A percentile compares a stretch with the other conserved stretches of the same genome.
Evolutionary conservation across 2,329 filamentous ascomycete species (phyloP).

Genomic region (Talaromyces sp.): DNA sequence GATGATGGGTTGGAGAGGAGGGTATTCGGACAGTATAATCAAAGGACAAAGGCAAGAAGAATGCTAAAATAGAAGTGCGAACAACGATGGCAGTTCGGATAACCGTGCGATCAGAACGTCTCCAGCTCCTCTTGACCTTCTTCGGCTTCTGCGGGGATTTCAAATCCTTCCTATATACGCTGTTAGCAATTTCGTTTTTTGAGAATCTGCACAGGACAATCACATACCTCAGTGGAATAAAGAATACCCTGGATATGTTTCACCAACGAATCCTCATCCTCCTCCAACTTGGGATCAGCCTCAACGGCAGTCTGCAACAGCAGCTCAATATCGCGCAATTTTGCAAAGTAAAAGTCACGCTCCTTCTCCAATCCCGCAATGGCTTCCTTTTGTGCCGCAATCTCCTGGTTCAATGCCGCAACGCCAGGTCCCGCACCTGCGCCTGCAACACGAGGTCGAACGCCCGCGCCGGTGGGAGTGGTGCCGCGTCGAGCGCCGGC

Average conservation of each 20-base stretch:
- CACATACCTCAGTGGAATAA: constrained; percentile 81
- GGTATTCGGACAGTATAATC: constrained; percentile 1
- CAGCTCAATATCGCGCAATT: constrained; percentile 93
- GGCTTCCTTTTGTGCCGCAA: constrained; percentile 86
- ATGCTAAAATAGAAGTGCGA: constrained; percentile 3
- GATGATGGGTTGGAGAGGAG: constrained; percentile 17
- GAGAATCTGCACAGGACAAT: constrained; percentile 3
- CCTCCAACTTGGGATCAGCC: constrained; percentile 86
- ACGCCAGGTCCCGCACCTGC: constrained; percentile 62
- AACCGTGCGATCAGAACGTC: constrained; percentile 27
- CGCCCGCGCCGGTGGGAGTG: constrained; percentile 58
- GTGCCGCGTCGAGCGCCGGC: constrained; percentile 56
- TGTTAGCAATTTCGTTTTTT: constrained; percentile 15
- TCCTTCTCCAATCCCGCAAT: constrained; percentile 94
- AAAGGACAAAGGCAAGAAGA: constrained; percentile 7
- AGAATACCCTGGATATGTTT: constrained; percentile 96
- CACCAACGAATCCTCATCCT: constrained; percentile 85
- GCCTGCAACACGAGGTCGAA: constrained; percentile 46
- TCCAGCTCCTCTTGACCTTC: constrained; percentile 31
- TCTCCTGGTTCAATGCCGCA: constrained; percentile 78
- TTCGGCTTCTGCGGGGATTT: constrained; percentile 34
- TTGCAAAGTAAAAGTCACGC: constrained; percentile 98
- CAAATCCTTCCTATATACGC: constrained; percentile 31
- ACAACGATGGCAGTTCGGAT: neutral
- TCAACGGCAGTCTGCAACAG: constrained; percentile 91